Evolutionary conservation across 306 rosid species (phyloP), one percentile per base, ranked within the genome.

Genomic region (Psophocarpus tetragonolobus): DNA sequence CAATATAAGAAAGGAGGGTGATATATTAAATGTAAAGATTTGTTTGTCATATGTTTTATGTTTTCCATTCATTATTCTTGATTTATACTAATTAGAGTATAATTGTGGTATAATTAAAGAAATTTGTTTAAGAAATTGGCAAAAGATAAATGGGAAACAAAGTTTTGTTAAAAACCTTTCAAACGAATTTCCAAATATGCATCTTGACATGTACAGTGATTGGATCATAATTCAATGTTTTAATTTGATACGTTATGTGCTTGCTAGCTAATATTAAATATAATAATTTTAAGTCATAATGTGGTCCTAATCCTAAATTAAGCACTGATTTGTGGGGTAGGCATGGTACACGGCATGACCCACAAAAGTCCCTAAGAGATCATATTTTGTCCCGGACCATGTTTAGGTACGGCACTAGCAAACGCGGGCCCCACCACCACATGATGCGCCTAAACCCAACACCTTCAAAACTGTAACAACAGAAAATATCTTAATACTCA

Each of bases 241-340:
- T 32, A 7, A 15, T 23, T 3, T 14, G n/a, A 36, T 54, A 18
- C 17, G 67, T 26, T 9, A n/a, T 7, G 14, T 38, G 51, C 9
- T 73, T 54, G 36, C 0, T 14, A 38, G 36, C 0, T 14, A 38
- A 54, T 0, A 58, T 7, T 14, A 21, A 42, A 74, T 32, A 1
- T 7, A 54, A 17, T 20, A 12, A 44, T 35, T 35, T 83, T 30
- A 42, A 73, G 50, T 2, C 13, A 60, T 60, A 62, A 81, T 68
- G 68, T 63, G 72, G 33, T 13, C 66, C 20, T 58, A 58, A 33
- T 80, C 74, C 74, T n/a, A 73, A 74, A 82, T 66, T 70, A 41
- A 27, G 79, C 68, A 80, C n/a, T 78, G 81, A 83, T 83, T 78
- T 76, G 80, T 50, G 74, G 87, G 81, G 66, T 24, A 65, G n/a